Evolutionary conservation across 441 rosid genomes (phyloP), one percentile per base, ranked within the genome.

Genomic region (Pelargonium exstipulatum): DNA sequence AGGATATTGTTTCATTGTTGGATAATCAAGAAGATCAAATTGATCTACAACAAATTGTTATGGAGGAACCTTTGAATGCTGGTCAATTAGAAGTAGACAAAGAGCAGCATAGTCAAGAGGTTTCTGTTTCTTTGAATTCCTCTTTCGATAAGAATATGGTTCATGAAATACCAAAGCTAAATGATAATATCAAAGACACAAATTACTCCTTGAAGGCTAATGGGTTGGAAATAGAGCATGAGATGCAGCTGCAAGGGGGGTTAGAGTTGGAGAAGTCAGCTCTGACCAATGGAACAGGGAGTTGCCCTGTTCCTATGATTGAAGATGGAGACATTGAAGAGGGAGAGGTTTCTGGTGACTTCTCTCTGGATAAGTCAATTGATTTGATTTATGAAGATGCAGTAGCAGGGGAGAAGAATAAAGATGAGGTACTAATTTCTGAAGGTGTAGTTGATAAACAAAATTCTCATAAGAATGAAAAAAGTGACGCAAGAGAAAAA

Each of bases 341-440:
- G 77, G 89, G 91, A 73, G 96, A 89, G 80, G 76, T 88, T 72
- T 85, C 86, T 71, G 89, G 80, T 24, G 78, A 79, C 63, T 74
- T 78, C 60, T 77, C 20, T 64, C 69, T 62, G 70, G 62, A 64
- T 26, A 77, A 35, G 60, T 48, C 48, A 7, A n/a, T 64, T 46
- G 80, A 71, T 82, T 57, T 72, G 75, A 13, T 67, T 71, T 9
- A 16, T 55, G 81, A 53, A 17, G 78, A 82, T 77, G 77, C 69
- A 65, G 43, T 68, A 61, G 48, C 73, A 1, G 76, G 74, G 42
- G 55, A 67, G 57, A 77, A 72, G 42, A 79, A 70, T 65, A 70
- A 53, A 1, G 73, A 69, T 67, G 74, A 76, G 73, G 65, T 58
- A 69, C 79, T 76, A 74, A 73, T 76, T 69, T 68, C 84, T 65